Base-by-base conservation (phyloP, 441 rosid genomes). In the Mallotus japonicus region DNA sequence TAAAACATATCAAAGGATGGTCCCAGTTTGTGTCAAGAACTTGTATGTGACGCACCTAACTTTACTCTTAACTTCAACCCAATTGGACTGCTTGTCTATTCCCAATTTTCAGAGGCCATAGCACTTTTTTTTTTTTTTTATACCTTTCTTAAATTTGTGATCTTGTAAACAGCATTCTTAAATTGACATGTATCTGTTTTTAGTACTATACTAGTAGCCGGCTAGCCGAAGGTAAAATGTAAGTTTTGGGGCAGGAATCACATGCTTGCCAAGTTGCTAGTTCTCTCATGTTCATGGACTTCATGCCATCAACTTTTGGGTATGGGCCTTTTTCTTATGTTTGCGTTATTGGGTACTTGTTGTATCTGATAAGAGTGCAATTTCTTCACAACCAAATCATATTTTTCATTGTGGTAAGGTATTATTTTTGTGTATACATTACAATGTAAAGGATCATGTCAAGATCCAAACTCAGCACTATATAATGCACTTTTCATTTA, bases 1-100 rank as follows among this genome's bases (percentile, higher is more conserved):
- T 49, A 62, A 63, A 70, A 67, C 67, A 76, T 77, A 76, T 76
- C 57, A 42, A 58, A 72, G 12, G 15, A 44, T 65, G 79, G 83
- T n/a, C 83, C 81, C 78, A 44, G 40, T 42, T 47, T 53, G 34
- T 70, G 76, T 59, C 70, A 53, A 42, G 70, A 72, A 78, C 75
- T 76, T 79, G 76, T 6, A 14, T 37, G 17, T 65, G 73, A 63
- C 46, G 68, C 73, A 78, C 83, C 82, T 82, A 78, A 79, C 83
- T 78, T 77, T 40, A n/a, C 78, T 69, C 84, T 74, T 51, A 61
- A 56, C 59, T 67, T 81, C 60, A 50, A 67, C 61, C 47, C 32
- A 58, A 72, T 61, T 70, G 82, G 84, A 65, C 73, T 72, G 67
- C 67, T 61, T 32, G 78, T 76, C 77, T 73, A 42, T 69, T 81